A percentile compares a stretch with the other conserved stretches of the same genome.
These are phyloP conservation scores for Ogataea nonfermentans DNA, from an alignment of 805 yeast genomes.

Conservation along the genomic window DNA sequence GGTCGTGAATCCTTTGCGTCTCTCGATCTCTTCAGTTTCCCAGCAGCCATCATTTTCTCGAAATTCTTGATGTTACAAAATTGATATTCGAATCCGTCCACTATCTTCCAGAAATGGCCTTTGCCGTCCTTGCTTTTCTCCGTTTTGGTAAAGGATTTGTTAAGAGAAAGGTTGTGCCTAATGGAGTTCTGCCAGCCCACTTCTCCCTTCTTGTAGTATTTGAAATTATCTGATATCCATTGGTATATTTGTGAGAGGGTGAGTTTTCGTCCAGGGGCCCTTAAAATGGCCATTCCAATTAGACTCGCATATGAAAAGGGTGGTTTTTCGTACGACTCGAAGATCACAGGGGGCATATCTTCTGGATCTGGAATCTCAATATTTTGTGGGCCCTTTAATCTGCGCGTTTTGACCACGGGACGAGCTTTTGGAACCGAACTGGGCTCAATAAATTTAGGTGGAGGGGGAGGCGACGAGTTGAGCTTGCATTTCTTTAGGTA, in stretches of 20 bases:
- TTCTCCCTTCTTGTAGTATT: slow-evolving; percentile 77
- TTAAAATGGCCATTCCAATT: slow-evolving; percentile 88
- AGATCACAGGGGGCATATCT: slow-evolving; percentile 42
- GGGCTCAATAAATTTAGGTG: slow-evolving; percentile 22
- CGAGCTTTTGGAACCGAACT: slow-evolving; percentile 7
- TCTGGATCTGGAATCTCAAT: slow-evolving; percentile 36
- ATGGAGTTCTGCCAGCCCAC: slow-evolving; percentile 98
- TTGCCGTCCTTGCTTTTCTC: slow-evolving; percentile 89
- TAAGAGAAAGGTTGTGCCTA: slow-evolving; percentile 87
- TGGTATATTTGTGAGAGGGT: slow-evolving; percentile 82
- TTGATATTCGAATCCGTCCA: slow-evolving; percentile 76
- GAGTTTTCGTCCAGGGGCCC: slow-evolving; percentile 69
- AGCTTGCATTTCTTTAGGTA: slow-evolving; percentile 17
- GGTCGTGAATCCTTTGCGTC: slow-evolving; percentile 2
- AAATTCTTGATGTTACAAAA: slow-evolving; percentile 64
- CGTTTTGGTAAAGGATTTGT: slow-evolving; percentile 88
- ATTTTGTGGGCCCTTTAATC: slow-evolving; percentile 29
- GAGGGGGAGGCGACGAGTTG: slow-evolving; percentile 22
- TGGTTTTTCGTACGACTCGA: slow-evolving; percentile 66
- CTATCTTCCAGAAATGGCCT: slow-evolving; percentile 92
- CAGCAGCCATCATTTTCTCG: slow-evolving; percentile 32
- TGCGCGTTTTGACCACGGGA: slow-evolving; percentile 14
- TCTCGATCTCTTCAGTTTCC: slow-evolving; percentile 11
- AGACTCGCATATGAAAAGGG: slow-evolving; percentile 92
- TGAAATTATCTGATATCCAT: slow-evolving; percentile 88